Evolutionary conservation across 2,329 filamentous ascomycete species (phyloP), one percentile per base, ranked within the genome.

Genomic region (Didymella glomerata): DNA sequence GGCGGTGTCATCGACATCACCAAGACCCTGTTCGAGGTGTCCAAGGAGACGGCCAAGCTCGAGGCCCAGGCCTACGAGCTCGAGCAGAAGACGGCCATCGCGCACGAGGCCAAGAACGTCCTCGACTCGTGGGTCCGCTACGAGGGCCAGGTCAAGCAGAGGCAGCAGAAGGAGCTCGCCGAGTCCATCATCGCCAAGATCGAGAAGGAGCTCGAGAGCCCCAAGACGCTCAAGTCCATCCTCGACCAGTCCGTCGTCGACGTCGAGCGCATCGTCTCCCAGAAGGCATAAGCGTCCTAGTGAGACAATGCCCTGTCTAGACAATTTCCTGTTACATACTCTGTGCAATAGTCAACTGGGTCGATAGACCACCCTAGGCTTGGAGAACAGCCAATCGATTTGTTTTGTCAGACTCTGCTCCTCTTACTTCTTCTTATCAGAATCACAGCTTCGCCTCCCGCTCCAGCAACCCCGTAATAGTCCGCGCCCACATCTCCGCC

Each of bases 71-170:
- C 93, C 68, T 99, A 90, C 83, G 93, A 98, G 87, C 88, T 98
- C 70, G 93, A 98, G 87, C 95, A 99, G 84, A 90, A 89, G 84
- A 97, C 94, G 63, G 91, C 93, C 72, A 85, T 99, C 68, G 93
- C 93, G 60, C 84, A 88, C 66, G 95, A 99, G 86, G 94, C 94
- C 77, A 99, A 97, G 90, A 76, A 86, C 63, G 95, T 98, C 60
- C 89, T 99, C 68, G 95, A 99, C 80, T 97, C 93, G 58, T 99
- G 95, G 96, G 93, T 98, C 67, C 91, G 95, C 79, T 99, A 99
- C 82, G 95, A 99, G 85, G 85, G 91, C 74, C 95, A 98, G 86
- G 93, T 99, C 77, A 99, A 98, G 91, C 90, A 94, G 85, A 90
- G 95, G 80, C 93, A 99, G 86, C 95, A 99, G 87, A 90, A 86